These are phyloP conservation scores for Silene uniflora DNA, from an alignment of 148 eudicot genomes.

Conservation along the genomic window DNA sequence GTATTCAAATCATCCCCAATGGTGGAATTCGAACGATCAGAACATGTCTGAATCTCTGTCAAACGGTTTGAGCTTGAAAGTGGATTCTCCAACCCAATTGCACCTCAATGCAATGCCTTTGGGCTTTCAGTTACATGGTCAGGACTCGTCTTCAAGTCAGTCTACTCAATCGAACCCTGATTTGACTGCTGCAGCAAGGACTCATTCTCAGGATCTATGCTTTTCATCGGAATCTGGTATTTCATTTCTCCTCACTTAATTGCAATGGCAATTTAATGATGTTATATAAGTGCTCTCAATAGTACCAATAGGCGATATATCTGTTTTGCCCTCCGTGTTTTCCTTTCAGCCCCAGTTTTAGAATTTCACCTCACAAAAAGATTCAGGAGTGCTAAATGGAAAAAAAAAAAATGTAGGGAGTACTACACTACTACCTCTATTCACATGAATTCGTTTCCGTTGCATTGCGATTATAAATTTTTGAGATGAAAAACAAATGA, in stretches of 20 bases:
- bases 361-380: too few species aligned
- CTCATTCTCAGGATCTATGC: conserved; percentile 64
- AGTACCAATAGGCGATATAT: too few species aligned
- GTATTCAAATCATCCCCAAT: conserved; percentile 31
- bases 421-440: too few species aligned
- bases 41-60: conserved; percentile 34
- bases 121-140: conserved; percentile 39
- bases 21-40: conserved; percentile 44
- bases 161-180: conserved; percentile 58
- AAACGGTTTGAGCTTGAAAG: conserved; percentile 43
- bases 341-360: too few species aligned
- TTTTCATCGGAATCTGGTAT: conserved; percentile 70
- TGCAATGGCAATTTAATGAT: not conserved
- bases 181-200: conserved; percentile 32
- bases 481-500: too few species aligned
- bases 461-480: too few species aligned
- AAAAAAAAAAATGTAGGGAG: too few species aligned
- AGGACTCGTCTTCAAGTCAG: conserved; percentile 49
- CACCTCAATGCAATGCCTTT: conserved; percentile 32
- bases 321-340: too few species aligned
- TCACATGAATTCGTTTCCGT: too few species aligned
- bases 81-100: conserved; percentile 37
- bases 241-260: not conserved
- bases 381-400: too few species aligned
- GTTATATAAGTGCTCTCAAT: too few species aligned